Conservation (phyloP, 176 grass and related monocot species). For the Alloteropsis semialata region DNA sequence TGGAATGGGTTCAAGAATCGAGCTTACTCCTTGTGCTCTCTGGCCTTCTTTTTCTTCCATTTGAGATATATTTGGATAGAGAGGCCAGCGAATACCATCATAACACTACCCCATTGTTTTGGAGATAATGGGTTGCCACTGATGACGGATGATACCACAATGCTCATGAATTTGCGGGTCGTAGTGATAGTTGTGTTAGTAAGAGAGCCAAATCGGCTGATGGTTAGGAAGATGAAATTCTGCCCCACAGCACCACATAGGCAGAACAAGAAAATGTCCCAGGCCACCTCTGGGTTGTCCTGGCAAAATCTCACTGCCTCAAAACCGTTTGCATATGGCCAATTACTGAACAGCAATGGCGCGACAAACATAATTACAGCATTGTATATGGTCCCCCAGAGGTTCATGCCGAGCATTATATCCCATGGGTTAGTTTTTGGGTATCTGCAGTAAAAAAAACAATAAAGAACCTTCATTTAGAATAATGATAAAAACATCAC, state of each 20-base stretch:
- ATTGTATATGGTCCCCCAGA: slow-evolving; percentile 96
- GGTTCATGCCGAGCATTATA: slow-evolving; percentile 99
- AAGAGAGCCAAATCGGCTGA: slow-evolving; percentile 89
- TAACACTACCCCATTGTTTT: slow-evolving; percentile 80
- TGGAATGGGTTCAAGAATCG: background rate
- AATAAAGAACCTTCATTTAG: background rate
- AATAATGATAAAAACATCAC: slow-evolving; percentile 1
- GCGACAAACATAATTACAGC: slow-evolving; percentile 75
- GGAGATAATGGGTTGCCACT: slow-evolving; percentile 75
- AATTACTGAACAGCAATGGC: slow-evolving; percentile 60
- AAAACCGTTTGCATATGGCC: slow-evolving; percentile 81
- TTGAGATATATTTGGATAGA: slow-evolving; percentile 84
- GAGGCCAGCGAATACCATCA: slow-evolving; percentile 55
- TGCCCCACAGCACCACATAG: slow-evolving; percentile 82
- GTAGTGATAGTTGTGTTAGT: slow-evolving; percentile 98
- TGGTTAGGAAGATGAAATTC: slow-evolving; percentile 99
- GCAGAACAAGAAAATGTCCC: slow-evolving; percentile 89
- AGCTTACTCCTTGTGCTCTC: slow-evolving; percentile 45
- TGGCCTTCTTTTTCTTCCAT: slow-evolving; percentile 74
- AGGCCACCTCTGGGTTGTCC: slow-evolving; percentile 85
- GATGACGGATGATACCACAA: slow-evolving; percentile 78
- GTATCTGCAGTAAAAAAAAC: slow-evolving; percentile 46
- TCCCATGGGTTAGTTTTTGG: slow-evolving; percentile 95
- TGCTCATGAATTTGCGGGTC: slow-evolving; percentile 92
- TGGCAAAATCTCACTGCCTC: slow-evolving; percentile 79